Base-by-base conservation (phyloP, 1,284 basidiomycete species). In the Naganishia sp. region DNA sequence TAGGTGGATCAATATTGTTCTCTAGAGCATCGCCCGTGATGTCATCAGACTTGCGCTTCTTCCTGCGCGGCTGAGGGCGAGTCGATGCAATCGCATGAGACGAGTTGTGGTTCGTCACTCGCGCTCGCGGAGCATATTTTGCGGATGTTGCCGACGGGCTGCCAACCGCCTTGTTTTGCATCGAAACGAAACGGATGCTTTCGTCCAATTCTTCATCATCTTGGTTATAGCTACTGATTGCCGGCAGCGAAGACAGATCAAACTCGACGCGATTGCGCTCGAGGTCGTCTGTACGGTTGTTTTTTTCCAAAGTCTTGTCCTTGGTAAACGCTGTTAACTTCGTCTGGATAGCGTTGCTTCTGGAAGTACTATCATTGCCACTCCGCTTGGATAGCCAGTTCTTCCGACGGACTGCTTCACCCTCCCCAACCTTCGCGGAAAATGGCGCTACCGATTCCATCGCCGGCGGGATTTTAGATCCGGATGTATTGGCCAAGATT, bases 31-130 rank as follows among this genome's bases (percentile, higher is more conserved):
- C 23, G n/a, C 4, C 36, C 2, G 39, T 16, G 15, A 52, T 18
- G 16, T 61, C 59, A 44, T 52, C 48, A 13, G 59, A 61, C 33
- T 61, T 61, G 23, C 59, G 59, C 42, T 61, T 61, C 39, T 61
- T 61, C 48, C 42, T 49, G 36, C 42, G 48, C 13, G 59, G 59
- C 33, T 39, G 42, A 28, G 59, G 59, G 15, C 59, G 59, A 23
- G 59, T 43, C 16, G 59, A 52, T 16, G 33, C 18, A 4, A 39
- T 39, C 36, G 6, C 36, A 7, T 7, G 36, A 0, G 36, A 39
- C 36, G 13, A 7, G 7, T 39, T 39, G 36, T 9, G 13, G 36
- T 39, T 39, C 7, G 36, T 9, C 10, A 39, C 36, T 39, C 4
- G 36, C 36, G 36, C 4, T 39, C 36, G 10, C 36, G 13, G 13